Evolutionary conservation across 2,329 filamentous ascomycete genomes (phyloP).

Genomic region (Aspergillus chevalieri): DNA sequence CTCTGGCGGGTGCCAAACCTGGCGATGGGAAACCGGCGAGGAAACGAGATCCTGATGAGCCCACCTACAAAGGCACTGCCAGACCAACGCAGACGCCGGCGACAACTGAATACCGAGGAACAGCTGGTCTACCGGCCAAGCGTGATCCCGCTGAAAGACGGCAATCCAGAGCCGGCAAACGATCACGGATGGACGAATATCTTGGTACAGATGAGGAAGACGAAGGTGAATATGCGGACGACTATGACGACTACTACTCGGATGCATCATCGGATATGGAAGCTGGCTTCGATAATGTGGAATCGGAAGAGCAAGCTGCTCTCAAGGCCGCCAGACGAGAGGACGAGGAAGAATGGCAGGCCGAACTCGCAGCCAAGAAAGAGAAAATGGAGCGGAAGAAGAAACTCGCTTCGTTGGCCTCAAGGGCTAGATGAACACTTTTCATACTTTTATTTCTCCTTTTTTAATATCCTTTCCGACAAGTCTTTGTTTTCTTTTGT

Average conservation of each 20-base stretch:
- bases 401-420: constrained; percentile 35
- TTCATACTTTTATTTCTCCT: not conserved
- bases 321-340: constrained; percentile 38
- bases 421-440: constrained; percentile 19
- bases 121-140: constrained; percentile 30
- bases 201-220: constrained; percentile 45
- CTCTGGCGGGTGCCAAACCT: constrained; percentile 14
- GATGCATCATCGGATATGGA: constrained; percentile 49
- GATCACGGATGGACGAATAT: constrained; percentile 35
- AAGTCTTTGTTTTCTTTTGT: constrained; percentile 4
- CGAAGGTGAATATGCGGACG: constrained; percentile 36
- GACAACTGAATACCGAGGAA: constrained; percentile 36
- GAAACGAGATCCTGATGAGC: constrained; percentile 27
- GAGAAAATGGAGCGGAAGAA: constrained; percentile 43
- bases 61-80: constrained; percentile 35
- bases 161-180: constrained; percentile 19
- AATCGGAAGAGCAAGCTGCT: constrained; percentile 40
- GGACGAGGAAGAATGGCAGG: constrained; percentile 41
- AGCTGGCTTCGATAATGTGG: constrained; percentile 42
- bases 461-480: not conserved
- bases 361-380: constrained; percentile 40
- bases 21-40: constrained; percentile 17
- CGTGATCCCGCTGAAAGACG: constrained; percentile 20
- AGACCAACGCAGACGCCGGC: constrained; percentile 22
- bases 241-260: constrained; percentile 36